A percentile compares a stretch with the other conserved stretches of the same genome.
These are phyloP conservation scores for Larix sibirica DNA, from an alignment of 83 land plant species.

Conservation along the genomic window DNA sequence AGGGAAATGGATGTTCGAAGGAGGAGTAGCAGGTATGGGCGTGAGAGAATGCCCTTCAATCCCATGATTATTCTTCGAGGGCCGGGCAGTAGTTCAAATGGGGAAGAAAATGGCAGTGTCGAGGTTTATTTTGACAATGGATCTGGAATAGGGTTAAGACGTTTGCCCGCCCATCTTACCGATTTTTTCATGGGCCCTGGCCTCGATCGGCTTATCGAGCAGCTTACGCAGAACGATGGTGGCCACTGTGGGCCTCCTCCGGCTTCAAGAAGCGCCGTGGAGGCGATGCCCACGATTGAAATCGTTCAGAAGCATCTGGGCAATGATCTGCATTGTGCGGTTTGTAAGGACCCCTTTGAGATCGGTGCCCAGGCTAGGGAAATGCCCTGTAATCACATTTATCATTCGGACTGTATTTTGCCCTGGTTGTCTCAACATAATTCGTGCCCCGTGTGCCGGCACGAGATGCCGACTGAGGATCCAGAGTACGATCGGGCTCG, in stretches of 20 bases:
- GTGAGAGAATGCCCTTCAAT: slow-evolving; percentile 42
- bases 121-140: slow-evolving; percentile 35
- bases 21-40: slow-evolving; percentile 13
- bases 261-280: slow-evolving; percentile 31
- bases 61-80: slow-evolving; percentile 60
- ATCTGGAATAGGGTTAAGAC: slow-evolving; percentile 28
- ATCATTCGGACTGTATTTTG: slow-evolving; percentile 49
- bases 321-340: slow-evolving; percentile 42
- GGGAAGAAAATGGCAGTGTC: slow-evolving; percentile 1
- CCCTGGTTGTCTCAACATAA: slow-evolving; percentile 63
- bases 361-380: slow-evolving; percentile 41
- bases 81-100: slow-evolving; percentile 15
- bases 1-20: background rate
- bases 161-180: slow-evolving; percentile 27
- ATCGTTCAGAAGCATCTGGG: slow-evolving; percentile 22
- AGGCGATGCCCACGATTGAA: slow-evolving; percentile 38
- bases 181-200: slow-evolving; percentile 39
- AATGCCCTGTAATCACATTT: slow-evolving; percentile 68
- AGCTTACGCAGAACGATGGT: slow-evolving; percentile 30
- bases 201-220: slow-evolving; percentile 33
- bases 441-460: slow-evolving; percentile 64
- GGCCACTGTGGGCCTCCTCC: slow-evolving; percentile 22
- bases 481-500: background rate
- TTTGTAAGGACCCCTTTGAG: slow-evolving; percentile 60
- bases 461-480: slow-evolving; percentile 54